Evolutionary conservation across 345 rosid genomes (phyloP).

Genomic region (Barbarea vulgaris): DNA sequence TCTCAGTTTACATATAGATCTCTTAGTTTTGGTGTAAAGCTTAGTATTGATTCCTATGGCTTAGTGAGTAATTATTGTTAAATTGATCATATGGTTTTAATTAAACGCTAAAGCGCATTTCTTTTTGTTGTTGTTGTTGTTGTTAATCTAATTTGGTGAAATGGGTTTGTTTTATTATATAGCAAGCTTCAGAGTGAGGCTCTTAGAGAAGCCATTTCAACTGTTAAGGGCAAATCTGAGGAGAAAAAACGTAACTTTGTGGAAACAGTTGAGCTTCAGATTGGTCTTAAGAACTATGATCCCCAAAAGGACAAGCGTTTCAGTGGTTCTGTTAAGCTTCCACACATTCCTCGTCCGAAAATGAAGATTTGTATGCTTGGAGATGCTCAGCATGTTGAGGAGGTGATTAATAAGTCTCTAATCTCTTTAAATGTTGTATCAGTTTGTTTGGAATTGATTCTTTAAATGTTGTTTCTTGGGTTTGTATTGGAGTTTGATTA

Average conservation of each 20-base stretch:
- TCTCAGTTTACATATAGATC: not conserved
- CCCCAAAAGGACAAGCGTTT: slow-evolving; percentile 91
- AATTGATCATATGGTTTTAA: not conserved
- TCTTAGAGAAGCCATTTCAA: slow-evolving; percentile 58
- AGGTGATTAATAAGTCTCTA: slow-evolving; percentile 42
- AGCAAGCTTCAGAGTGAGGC: slow-evolving; percentile 82
- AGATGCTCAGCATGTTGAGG: slow-evolving; percentile 87
- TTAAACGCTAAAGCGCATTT: not conserved
- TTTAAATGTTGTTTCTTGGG: not conserved
- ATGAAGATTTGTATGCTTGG: slow-evolving; percentile 94
- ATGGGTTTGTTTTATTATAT: not conserved
- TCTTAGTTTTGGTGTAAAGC: not conserved
- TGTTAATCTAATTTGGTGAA: slow-evolving; percentile 7
- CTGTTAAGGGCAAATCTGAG: slow-evolving; percentile 39
- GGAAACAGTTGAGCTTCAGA: slow-evolving; percentile 82
- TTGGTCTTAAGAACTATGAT: slow-evolving; percentile 80
- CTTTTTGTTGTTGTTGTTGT: not conserved
- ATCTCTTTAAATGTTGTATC: not conserved
- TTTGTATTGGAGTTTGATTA: not conserved
- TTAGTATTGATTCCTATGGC: not conserved
- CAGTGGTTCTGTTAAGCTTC: slow-evolving; percentile 81
- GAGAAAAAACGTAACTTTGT: slow-evolving; percentile 68
- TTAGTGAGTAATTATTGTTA: not conserved
- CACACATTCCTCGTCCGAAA: slow-evolving; percentile 80
- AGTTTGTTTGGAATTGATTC: not conserved